Evolutionary conservation across 257 asterid genomes (phyloP).

Genomic region (Solanum sejunctum): DNA sequence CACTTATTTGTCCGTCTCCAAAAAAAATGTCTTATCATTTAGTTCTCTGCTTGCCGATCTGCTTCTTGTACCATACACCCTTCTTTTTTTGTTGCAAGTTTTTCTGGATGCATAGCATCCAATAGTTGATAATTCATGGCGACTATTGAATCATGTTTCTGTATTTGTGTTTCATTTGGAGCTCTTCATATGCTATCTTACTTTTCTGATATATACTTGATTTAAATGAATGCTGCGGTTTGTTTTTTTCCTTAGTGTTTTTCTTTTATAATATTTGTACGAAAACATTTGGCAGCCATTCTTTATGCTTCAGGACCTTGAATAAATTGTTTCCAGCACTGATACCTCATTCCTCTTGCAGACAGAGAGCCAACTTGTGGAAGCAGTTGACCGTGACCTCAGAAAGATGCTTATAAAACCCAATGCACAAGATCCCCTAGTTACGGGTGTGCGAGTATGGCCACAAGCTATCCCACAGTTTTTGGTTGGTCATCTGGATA

Average conservation of each 20-base stretch:
- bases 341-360: slow-evolving; percentile 18
- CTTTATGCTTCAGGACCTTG: neutral
- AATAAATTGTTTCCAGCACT: slow-evolving; percentile 2
- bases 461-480: slow-evolving; percentile 95
- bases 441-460: slow-evolving; percentile 78
- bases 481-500: slow-evolving; percentile 75
- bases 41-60: neutral
- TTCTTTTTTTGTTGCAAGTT: neutral
- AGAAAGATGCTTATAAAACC: slow-evolving; percentile 78
- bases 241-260: neutral
- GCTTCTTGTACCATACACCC: neutral
- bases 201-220: neutral
- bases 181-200: neutral
- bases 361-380: slow-evolving; percentile 82
- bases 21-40: neutral
- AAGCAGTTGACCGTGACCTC: slow-evolving; percentile 84
- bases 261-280: neutral
- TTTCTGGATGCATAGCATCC: neutral
- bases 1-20: neutral
- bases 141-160: neutral
- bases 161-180: neutral
- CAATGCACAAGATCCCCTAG: slow-evolving; percentile 56
- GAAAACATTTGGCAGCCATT: neutral
- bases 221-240: neutral
- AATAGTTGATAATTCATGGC: neutral